Evolutionary conservation across 805 yeast species (phyloP), one percentile per base, ranked within the genome.

Genomic region (Kodamaea kakaduensis): DNA sequence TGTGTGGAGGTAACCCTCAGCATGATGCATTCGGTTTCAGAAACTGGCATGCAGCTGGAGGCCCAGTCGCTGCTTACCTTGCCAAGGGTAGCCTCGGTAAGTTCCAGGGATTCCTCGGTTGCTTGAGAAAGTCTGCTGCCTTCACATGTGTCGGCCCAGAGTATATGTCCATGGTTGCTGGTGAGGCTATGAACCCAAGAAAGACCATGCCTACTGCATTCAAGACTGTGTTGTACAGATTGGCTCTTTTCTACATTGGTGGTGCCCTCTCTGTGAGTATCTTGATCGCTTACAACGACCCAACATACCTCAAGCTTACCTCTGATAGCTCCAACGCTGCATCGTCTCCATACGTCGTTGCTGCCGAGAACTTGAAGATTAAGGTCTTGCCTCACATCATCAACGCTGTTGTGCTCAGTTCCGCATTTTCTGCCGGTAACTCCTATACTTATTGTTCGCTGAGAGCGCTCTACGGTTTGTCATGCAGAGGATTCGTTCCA

Each of bases 341-440:
- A 47, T 83, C 83, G 17, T 78, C 88, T 12, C 93, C 95, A 1
- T 85, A 81, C 48, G 93, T 85, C 34, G 76, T 87, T 47, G 90
- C 93, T 3, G 86, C 87, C 87, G 71, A 70, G 58, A 70, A 69
- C 37, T 60, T 85, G 51, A 71, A 75, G 1, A 82, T 87, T 38
- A 73, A 65, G 18, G 79, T 73, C 0, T 64, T 87, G 34, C 94
- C 95, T 19, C 76, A 81, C 51, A 71, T 87, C 40, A 86, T 88
- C 38, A 88, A 88, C 58, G 94, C 77, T 1, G 74, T 85, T 17
- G 70, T 87, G 36, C 68, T 87, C 33, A 67, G 84, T 6, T 77
- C 83, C 28, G 83, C 82, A 6, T 61, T 67, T 12, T 62, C 69
- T 5, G 66, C 61, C 31, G 76, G 73, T 47, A 67, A 68, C 45